Evolutionary conservation across 1,284 basidiomycete species (phyloP).

Genomic region (Ceratobasidium sp.): DNA sequence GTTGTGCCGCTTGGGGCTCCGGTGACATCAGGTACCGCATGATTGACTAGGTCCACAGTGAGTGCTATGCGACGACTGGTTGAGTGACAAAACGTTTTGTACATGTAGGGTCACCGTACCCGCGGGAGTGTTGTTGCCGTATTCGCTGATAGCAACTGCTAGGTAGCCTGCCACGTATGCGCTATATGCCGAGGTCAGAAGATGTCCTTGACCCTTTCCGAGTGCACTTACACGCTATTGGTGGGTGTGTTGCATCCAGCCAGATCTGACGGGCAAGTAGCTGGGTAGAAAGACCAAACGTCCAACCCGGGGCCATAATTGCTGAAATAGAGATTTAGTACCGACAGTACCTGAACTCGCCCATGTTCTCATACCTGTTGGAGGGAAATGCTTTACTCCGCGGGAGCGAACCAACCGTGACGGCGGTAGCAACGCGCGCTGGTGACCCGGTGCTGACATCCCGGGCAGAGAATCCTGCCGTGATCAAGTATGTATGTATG

Average conservation of each 20-base stretch:
- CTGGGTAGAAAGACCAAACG: conserved; percentile 32
- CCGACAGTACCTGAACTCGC: neutral
- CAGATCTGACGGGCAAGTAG: conserved; percentile 5
- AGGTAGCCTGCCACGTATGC: conserved; percentile 20
- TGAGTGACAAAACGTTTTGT: neutral
- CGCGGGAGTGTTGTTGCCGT: conserved; percentile 21
- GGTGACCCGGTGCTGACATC: conserved; percentile 56
- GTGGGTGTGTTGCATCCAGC: conserved; percentile 14
- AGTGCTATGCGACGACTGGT: neutral
- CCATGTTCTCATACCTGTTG: conserved; percentile 57
- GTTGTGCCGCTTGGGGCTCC: conserved; percentile 17
- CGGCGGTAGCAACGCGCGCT: conserved; percentile 77
- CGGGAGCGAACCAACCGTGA: conserved; percentile 86
- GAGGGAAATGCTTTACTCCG: conserved; percentile 89
- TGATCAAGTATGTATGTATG: neutral
- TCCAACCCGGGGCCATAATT: conserved; percentile 24
- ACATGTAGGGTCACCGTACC: neutral
- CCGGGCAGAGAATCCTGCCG: conserved; percentile 50
- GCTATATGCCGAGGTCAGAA: neutral
- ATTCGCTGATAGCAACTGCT: conserved; percentile 14
- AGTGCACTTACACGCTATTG: conserved; percentile 9
- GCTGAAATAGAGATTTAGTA: neutral
- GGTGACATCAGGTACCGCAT: conserved; percentile 24
- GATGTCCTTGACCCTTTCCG: neutral
- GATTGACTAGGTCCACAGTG: neutral